Evolutionary conservation across 2,329 filamentous ascomycete species (phyloP), one percentile per base, ranked within the genome.

Genomic region (Colletotrichum eremochloae): DNA sequence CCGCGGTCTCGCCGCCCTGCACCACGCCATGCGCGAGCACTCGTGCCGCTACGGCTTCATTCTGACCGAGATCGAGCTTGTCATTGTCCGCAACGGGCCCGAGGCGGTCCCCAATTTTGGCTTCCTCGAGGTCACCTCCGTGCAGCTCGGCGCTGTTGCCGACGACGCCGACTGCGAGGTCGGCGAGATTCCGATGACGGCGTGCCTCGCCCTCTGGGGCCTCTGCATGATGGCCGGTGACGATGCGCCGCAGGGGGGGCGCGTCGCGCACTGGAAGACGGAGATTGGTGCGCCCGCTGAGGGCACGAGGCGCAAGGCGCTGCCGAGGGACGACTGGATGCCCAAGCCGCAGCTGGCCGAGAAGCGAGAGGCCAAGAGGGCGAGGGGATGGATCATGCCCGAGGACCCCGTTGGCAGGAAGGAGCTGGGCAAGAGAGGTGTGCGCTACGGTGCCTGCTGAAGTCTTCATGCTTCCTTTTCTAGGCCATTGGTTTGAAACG

Each of bases 21-120:
- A 98, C 82, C 90, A 94, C 79, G 91, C 92, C 79, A 97, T 98
- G 94, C 94, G 96, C 81, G 94, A 97, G 83, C 94, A 97, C 83
- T 91, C 92, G 76, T 97, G 94, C 80, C 92, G 96, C 71, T 98
- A 98, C 81, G 96, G 96, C 67, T 98, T 97, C 86, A 96, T 98
- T 81, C 91, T 98, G 79, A 98, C 94, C 1, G 96, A 98, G 83
- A 97, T 97, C 77, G 96, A 98, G 84, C 91, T 98, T 11, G 92
- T 98, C 50, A 91, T 96, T 76, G 94, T 97, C 1, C 94, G 95
- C 77, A 94, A 93, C 75, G 95, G 95, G 64, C 89, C 80, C 76
- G 92, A 87, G 78, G 83, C 87, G 52, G 90, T 91, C 1, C 95
- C 95, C 0, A 91, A 94, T 80, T 98, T 97, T 79, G 95, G 96